Evolutionary conservation across 2,329 filamentous ascomycete genomes (phyloP).

Genomic region (Fusarium subglutinans): DNA sequence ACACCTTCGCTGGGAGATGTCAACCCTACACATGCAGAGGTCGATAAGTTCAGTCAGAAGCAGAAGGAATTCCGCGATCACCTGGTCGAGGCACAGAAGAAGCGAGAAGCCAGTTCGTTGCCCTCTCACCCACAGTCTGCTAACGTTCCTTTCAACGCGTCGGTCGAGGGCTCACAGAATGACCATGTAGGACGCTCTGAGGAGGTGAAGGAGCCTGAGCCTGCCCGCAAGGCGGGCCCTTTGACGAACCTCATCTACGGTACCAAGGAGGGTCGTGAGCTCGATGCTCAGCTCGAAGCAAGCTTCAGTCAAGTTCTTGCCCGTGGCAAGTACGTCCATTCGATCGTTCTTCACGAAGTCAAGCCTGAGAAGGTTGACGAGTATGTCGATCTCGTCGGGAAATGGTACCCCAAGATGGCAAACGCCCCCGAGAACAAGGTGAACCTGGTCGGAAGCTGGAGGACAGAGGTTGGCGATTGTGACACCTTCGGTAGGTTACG

Average conservation of each 20-base stretch:
- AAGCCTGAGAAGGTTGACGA: conserved; percentile 96
- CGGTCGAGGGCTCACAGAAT: conserved; percentile 51
- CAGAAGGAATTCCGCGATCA: conserved; percentile 89
- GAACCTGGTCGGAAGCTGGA: conserved; percentile 96
- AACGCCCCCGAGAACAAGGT: conserved; percentile 88
- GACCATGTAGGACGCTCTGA: conserved; percentile 55
- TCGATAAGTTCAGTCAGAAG: conserved; percentile 80
- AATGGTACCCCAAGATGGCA: conserved; percentile 93
- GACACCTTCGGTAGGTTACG: conserved; percentile 85
- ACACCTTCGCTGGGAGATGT: conserved; percentile 89
- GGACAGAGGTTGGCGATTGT: conserved; percentile 95
- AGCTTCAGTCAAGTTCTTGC: conserved; percentile 96
- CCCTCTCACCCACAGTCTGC: conserved; percentile 52
- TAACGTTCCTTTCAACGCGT: conserved; percentile 56
- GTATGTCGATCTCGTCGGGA: conserved; percentile 87
- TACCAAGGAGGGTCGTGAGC: conserved; percentile 91
- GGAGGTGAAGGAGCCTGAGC: conserved; percentile 65
- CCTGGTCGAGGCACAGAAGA: conserved; percentile 79
- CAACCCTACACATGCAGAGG: conserved; percentile 69
- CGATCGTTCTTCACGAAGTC: conserved; percentile 95
- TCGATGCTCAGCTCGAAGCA: conserved; percentile 94
- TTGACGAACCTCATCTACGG: conserved; percentile 94
- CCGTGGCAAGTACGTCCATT: conserved; percentile 97
- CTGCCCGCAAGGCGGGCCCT: conserved; percentile 74
- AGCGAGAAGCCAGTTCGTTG: conserved; percentile 84